Base-by-base conservation (phyloP, 495 filamentous ascomycete genomes). In the Stereocaulon alpinum region DNA sequence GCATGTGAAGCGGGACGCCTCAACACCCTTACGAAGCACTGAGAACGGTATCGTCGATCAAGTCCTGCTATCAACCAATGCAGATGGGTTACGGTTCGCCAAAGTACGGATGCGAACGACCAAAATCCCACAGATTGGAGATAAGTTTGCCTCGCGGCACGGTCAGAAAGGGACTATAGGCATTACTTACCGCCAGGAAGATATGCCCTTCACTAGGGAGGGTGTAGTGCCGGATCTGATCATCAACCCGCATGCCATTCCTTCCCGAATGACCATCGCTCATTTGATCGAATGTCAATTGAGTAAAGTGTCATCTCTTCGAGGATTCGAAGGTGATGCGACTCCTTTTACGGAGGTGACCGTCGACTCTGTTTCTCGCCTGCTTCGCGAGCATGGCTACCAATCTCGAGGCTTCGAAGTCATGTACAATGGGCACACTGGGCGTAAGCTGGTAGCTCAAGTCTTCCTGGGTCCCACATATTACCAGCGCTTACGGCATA, bases 241-340 rank as follows among this genome's bases (percentile, higher is more conserved):
- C 72, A 97, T 99, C 80, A 99, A 99, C 69, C 93, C 93, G 0
- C 93, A 99, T 80, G 93, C 94, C 71, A 97, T 99, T 80, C 93
- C 93, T 1, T 99, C 93, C 15, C 93, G 93, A 80, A 99, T 99
- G 93, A 99, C 93, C 0, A 97, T 97, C 79, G 93, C 94, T 60
- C 94, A 99, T 79, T 89, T 99, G 80, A 95, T 99, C 72, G 93
- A 99, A 75, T 97, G 93, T 78, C 82, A 96, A 67, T 82, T 97
- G 44, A 92, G 87, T 71, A 99, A 99, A 72, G 93, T 97, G 18
- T 86, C 89, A 0, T 83, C 92, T 0, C 78, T 96, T 17, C 86
- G 87, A 71, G 93, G 93, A 22, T 85, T 86, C 68, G 94, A 97
- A 72, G 93, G 94, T 65, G 94, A 99, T 68, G 93, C 94, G 17